A percentile compares a stretch with the other conserved stretches of the same genome.
Conservation (phyloP, 1,284 basidiomycete genomes). For the Athelia psychrophila region DNA sequence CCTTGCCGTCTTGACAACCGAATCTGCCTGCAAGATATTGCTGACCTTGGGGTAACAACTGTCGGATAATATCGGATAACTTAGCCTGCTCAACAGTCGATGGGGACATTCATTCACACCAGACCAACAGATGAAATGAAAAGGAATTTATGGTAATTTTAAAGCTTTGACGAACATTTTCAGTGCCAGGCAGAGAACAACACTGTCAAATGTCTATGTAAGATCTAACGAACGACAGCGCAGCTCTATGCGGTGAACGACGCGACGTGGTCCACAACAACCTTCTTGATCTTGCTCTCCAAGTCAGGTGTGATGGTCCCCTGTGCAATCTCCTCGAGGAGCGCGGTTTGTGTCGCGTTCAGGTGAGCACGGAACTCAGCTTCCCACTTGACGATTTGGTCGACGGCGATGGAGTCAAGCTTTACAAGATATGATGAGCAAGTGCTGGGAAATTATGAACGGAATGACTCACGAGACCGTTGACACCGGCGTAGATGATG, state of each 20-base stretch:
- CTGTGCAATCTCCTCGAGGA: slow-evolving; percentile 80
- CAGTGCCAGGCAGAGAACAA: background rate
- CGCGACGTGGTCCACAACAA: slow-evolving; percentile 83
- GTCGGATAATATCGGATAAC: too few relatives aligned
- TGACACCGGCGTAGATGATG: slow-evolving; percentile 98
- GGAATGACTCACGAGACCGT: slow-evolving; percentile 82
- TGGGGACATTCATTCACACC: too few relatives aligned
- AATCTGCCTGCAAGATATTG: too few relatives aligned
- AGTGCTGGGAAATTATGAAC: background rate
- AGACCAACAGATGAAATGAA: background rate
- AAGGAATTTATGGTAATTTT: background rate
- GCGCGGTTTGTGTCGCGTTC: slow-evolving; percentile 60
- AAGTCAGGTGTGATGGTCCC: slow-evolving; percentile 88
- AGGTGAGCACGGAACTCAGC: slow-evolving; percentile 85
- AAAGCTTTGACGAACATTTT: background rate
- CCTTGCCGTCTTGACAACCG: too few relatives aligned
- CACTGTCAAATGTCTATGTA: background rate
- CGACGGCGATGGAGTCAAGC: slow-evolving; percentile 91
- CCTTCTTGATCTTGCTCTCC: slow-evolving; percentile 92
- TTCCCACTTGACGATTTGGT: slow-evolving; percentile 95
- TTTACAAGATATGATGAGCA: slow-evolving; percentile 18
- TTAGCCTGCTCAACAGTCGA: too few relatives aligned
- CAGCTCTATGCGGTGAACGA: slow-evolving; percentile 67
- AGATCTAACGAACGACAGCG: background rate
- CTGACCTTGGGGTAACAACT: too few relatives aligned